Evolutionary conservation across 2,329 filamentous ascomycete species (phyloP), one percentile per base, ranked within the genome.

Genomic region (Colletotrichum sp.): DNA sequence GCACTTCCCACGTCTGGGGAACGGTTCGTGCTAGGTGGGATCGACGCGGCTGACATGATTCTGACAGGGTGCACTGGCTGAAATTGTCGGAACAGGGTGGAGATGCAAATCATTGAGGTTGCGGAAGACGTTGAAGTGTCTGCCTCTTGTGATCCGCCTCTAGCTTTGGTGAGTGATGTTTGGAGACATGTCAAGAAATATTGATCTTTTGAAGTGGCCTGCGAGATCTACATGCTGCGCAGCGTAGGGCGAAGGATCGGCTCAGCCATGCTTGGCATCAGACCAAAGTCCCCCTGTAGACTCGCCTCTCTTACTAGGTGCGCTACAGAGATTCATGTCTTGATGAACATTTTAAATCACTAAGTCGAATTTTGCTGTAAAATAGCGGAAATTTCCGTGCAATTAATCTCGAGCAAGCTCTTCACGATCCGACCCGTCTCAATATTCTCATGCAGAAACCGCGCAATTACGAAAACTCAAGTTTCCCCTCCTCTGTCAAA

Each of bases 141-240:
- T 1, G n/a, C n/a, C 43, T 22, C 10, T 22, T n/a, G 10, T 8
- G 3, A 48, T 22, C n/a, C 0, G 43, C n/a, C n/a, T 48, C 1
- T 1, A 22, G n/a, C 2, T 22, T 3, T 48, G n/a, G n/a, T 22
- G n/a, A 48, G 43, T 22, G n/a, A n/a, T n/a, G n/a, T n/a, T n/a
- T 48, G 10, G 10, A 48, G n/a, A 22, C 10, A 22, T 48, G n/a
- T 48, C 43, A 48, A 48, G 43, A 48, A 48, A 48, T 48, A 13
- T 7, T 22, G 6, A 48, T 22, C n/a, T 48, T 48, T 48, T 48
- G 43, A 48, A 22, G 43, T 22, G 2, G 43, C 4, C 10, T 13
- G 10, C 43, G n/a, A 48, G 43, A 48, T 48, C 43, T 48, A 22
- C 43, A 22, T 22, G 10, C 10, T 48, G 43, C 10, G 12, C n/a